phyloP scores from a whole-genome alignment of 345 rosid species.

The Mallotus nudiflorus region DNA sequence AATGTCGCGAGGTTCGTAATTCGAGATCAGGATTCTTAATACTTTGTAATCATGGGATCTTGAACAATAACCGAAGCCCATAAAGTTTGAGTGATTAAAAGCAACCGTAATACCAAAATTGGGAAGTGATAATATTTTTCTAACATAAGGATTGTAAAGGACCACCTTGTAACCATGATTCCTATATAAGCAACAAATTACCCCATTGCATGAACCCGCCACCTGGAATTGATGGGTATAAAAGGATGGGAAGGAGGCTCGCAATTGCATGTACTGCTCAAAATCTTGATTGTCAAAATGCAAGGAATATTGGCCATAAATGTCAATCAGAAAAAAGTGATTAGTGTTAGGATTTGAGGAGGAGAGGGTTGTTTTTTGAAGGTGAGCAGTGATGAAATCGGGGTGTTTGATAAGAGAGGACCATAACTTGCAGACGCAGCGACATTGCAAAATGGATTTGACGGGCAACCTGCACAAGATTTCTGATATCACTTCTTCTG shows the following conservation, averaged over 20 bases:
- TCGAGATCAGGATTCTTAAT: too few species aligned
- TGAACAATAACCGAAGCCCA: background rate
- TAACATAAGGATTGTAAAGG: background rate
- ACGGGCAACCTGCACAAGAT: background rate
- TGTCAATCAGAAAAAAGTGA: background rate
- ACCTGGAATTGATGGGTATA: background rate
- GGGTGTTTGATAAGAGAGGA: too few species aligned
- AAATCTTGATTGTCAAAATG: background rate
- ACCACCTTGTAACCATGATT: background rate
- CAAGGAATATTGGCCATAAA: background rate
- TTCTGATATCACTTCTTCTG: background rate
- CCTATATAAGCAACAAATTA: background rate
- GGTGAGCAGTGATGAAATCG: too few species aligned
- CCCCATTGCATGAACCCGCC: background rate
- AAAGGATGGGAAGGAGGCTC: background rate
- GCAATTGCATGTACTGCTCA: background rate
- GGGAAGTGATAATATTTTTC: background rate
- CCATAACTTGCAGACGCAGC: too few species aligned
- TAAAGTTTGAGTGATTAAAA: too few species aligned
- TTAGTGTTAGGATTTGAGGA: background rate
- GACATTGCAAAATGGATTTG: background rate
- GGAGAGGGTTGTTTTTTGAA: too few species aligned
- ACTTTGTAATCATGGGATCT: too few species aligned
- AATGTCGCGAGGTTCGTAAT: too few species aligned
- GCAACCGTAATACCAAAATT: background rate